Evolutionary conservation across 306 rosid genomes (phyloP), one percentile per base, ranked within the genome.

Genomic region (Medicago ruthenica): DNA sequence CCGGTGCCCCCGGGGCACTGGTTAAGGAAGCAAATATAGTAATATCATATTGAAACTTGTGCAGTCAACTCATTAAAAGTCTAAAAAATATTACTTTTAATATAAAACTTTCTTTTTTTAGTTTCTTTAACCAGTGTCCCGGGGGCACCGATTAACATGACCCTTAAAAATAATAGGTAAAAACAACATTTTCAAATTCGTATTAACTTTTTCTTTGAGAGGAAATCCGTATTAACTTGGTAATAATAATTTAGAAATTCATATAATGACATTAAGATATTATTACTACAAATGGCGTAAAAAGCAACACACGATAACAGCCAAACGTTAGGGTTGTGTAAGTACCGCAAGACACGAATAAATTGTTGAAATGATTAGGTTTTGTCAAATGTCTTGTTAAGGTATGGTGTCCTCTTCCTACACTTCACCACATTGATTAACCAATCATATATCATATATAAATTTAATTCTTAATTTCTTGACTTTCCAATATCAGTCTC

Each of bases 331-430:
- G 57, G 17, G 22, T 41, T 27, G 36, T 34, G 18, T 63, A 18
- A 63, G 45, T 40, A 63, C 71, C 71, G 48, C 37, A 71, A 70
- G 47, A 53, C 53, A 54, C 21, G 78, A 66, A 53, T 51, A 27
- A 44, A 53, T 55, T 55, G 66, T 13, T 73, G 44, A 73, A 66
- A 66, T 80, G 75, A 73, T 79, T 72, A 42, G 72, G 74, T 78
- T 78, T 70, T 47, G 71, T 70, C 71, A 9, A 34, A 34, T 5
- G 37, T 34, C 7, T 6, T 34, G 1, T 34, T 34, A 34, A 34
- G 37, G 37, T 34, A 34, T 34, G 37, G 5, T 34, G 37, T 34
- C 37, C 37, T 34, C 37, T 34, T 34, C 37, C 37, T 5, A 34
- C 37, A 70, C 51, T 61, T 63, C 67, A 13, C 20, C 69, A 72